Percentiles rank a stretch among this genome's conserved stretches.
phyloP scores from a whole-genome alignment of 1,139 yeast species.

The Insectozyma bohioensis region DNA sequence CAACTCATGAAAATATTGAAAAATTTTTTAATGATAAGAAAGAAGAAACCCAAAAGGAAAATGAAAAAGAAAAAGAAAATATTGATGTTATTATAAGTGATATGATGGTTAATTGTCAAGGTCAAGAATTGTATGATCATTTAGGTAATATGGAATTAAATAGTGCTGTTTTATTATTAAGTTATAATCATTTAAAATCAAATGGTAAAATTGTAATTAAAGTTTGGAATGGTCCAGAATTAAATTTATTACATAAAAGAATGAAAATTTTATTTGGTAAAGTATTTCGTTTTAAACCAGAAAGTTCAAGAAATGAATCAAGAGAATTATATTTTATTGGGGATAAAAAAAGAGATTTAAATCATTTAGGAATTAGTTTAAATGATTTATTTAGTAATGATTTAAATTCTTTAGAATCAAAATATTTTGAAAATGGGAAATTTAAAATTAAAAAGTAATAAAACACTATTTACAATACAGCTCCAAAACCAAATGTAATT shows the following conservation, averaged over 20 bases:
- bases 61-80: constrained; percentile 4
- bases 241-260: constrained; percentile 23
- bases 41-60: too few species aligned
- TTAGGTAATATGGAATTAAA: constrained; percentile 48
- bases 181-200: constrained; percentile 26
- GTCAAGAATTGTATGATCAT: constrained; percentile 44
- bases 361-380: constrained; percentile 2
- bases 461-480: constrained; percentile 49
- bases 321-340: constrained; percentile 41
- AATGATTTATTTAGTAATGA: constrained; percentile 5
- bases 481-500: constrained; percentile 89
- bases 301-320: constrained; percentile 40
- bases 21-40: constrained; percentile 20
- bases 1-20: constrained; percentile 33
- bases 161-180: constrained; percentile 34
- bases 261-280: constrained; percentile 30
- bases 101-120: constrained; percentile 51
- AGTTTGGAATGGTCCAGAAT: constrained; percentile 44
- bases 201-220: constrained; percentile 43
- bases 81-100: constrained; percentile 43
- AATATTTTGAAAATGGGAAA: background rate
- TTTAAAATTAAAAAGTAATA: background rate
- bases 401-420: background rate
- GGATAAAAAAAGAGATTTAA: constrained; percentile 17
- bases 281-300: constrained; percentile 35